phyloP scores from a whole-genome alignment of 164 flowering plant genomes.

The Dillenia suffruticosa region DNA sequence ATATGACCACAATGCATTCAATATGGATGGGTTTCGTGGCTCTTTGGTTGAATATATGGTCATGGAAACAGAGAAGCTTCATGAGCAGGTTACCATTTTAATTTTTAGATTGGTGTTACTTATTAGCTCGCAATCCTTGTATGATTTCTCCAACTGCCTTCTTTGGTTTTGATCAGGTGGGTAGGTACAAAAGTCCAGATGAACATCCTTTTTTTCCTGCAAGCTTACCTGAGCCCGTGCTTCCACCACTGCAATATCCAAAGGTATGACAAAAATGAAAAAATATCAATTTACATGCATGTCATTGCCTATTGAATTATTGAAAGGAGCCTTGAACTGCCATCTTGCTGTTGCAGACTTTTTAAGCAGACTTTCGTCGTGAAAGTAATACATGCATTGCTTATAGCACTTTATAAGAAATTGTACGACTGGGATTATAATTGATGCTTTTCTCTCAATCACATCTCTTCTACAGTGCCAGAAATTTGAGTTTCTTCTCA shows the following conservation, averaged over 20 bases:
- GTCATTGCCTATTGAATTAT: no score
- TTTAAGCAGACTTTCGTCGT: no score
- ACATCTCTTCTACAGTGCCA: no score
- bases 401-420: no score
- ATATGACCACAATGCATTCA: slow-evolving; percentile 56
- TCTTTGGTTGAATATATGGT: slow-evolving; percentile 82
- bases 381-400: no score
- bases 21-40: slow-evolving; percentile 64
- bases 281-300: no score
- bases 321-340: no score
- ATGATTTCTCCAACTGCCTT: not conserved
- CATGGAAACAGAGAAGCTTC: slow-evolving; percentile 87
- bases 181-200: slow-evolving; percentile 89
- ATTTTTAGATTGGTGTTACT: no score
- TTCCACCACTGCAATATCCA: slow-evolving; percentile 86
- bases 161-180: slow-evolving; percentile 45
- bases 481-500: no score
- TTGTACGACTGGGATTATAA: no score
- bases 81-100: slow-evolving; percentile 53
- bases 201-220: slow-evolving; percentile 91
- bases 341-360: no score
- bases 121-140: not conserved
- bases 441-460: no score
- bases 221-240: slow-evolving; percentile 68
- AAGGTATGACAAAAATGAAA: slow-evolving; percentile 31